Percentiles rank a stretch among this genome's conserved stretches.
phyloP scores from a whole-genome alignment of 2,329 filamentous ascomycete genomes.

The Phyllosticta citrichinensis region DNA sequence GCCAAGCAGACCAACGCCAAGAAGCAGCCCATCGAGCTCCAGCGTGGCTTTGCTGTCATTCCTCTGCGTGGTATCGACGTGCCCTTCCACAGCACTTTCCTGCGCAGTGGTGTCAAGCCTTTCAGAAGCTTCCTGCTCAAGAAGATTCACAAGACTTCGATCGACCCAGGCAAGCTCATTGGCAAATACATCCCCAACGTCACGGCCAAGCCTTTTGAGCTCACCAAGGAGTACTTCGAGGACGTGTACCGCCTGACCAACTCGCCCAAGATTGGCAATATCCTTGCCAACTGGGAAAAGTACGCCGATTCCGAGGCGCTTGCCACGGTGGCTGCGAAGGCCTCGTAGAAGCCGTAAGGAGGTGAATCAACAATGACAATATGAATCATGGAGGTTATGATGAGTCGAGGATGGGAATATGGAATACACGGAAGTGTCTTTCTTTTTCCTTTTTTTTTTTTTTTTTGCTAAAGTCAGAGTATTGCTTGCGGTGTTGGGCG shows the following conservation, averaged over 20 bases:
- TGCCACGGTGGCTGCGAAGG: conserved; percentile 9
- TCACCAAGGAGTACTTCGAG: conserved; percentile 99
- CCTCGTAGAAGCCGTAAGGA: neutral
- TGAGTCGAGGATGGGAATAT: neutral
- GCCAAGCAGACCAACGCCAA: conserved; percentile 82
- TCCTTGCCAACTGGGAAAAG: conserved; percentile 65
- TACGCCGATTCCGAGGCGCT: conserved; percentile 34
- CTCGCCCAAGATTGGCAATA: conserved; percentile 61
- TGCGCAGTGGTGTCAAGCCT: conserved; percentile 95
- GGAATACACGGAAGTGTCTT: neutral
- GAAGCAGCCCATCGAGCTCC: conserved; percentile 75
- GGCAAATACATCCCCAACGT: conserved; percentile 99
- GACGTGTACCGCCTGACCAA: conserved; percentile 95
- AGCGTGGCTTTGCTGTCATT: conserved; percentile 94
- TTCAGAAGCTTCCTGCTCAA: conserved; percentile 97
- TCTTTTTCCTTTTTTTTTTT: too few relatives aligned
- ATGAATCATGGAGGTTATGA: neutral
- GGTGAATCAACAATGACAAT: neutral
- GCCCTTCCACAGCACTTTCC: conserved; percentile 97
- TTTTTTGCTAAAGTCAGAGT: neutral
- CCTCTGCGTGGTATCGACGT: conserved; percentile 96
- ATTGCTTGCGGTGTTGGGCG: conserved; percentile 3
- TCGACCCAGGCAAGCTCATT: conserved; percentile 91
- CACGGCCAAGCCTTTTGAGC: conserved; percentile 86
- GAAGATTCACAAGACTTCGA: conserved; percentile 99